Evolutionary conservation across 2,329 filamentous ascomycete genomes (phyloP), one percentile per base, ranked within the genome.

Genomic region (Claviceps pazoutovae): DNA sequence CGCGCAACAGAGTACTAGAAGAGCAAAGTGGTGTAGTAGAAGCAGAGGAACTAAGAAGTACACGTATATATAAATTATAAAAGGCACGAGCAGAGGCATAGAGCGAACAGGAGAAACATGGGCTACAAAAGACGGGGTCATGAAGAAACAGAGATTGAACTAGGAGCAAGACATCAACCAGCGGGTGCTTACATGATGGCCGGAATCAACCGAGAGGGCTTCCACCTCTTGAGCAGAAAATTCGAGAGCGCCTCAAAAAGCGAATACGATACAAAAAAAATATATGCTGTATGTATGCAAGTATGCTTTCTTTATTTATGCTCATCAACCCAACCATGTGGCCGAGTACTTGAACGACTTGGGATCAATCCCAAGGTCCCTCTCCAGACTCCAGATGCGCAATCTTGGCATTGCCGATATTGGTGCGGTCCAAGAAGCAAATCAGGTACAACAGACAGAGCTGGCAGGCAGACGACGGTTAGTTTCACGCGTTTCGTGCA

Each of bases 181-280:
- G 34, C 6, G 4, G 21, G 13, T 19, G 48, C 73, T 58, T 78
- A 74, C 84, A 95, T 94, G 61, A 94, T 94, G 36, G 77, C 71
- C 2, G 88, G 85, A 51, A 94, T 80, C 62, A 94, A 95, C 50
- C 90, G 69, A 41, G 83, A 87, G 0, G 89, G 89, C 1, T 81
- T 76, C 55, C 87, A 70, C 17, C 74, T 76, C 68, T 94, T 95
- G 54, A 95, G 79, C 23, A 95, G 67, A 46, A 91, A 72, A 63
- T 95, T 94, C 54, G 86, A 88, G 44, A 89, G 60, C 0, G 82
- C 80, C 64, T 93, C 88, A 56, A 88, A 89, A 37, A 89, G 67
- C 2, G 86, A 76, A 64, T 95, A 95, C 0, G 85, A 88, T 48
- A 94, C 74, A 69, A 94, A 95, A 71, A n/a, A n/a, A n/a, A n/a